Percentiles rank a stretch among this genome's conserved stretches.
phyloP scores from a whole-genome alignment of 495 filamentous ascomycete species.

The Paragyromitra xinjiangensis region DNA sequence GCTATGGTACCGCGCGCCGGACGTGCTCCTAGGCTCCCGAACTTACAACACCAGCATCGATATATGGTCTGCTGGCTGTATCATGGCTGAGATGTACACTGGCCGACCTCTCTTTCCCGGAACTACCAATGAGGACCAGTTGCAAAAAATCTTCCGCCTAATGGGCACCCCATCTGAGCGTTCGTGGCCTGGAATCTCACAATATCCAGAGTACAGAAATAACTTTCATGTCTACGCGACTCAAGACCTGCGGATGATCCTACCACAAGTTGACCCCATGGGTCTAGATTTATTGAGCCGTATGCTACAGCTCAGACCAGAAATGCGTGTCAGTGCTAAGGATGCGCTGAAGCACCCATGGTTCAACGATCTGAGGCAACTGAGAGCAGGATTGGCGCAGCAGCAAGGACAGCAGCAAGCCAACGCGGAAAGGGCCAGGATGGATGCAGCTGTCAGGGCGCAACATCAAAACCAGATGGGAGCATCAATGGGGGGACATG shows the following conservation, averaged over 20 bases:
- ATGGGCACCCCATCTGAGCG: slow-evolving; percentile 95
- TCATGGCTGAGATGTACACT: slow-evolving; percentile 99
- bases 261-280: slow-evolving; percentile 86
- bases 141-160: slow-evolving; percentile 93
- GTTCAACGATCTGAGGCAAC: slow-evolving; percentile 67
- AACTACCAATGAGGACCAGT: slow-evolving; percentile 95
- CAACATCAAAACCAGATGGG: slow-evolving; percentile 61
- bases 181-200: slow-evolving; percentile 88
- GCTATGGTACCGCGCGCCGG: slow-evolving; percentile 93
- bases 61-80: slow-evolving; percentile 96
- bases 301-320: slow-evolving; percentile 93
- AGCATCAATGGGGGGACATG: slow-evolving; percentile 46
- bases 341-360: slow-evolving; percentile 88
- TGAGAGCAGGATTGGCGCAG: slow-evolving; percentile 51
- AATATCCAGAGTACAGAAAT: slow-evolving; percentile 92
- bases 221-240: slow-evolving; percentile 96
- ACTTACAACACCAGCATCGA: slow-evolving; percentile 98
- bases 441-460: slow-evolving; percentile 65
- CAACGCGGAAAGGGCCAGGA: slow-evolving; percentile 48
- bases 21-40: slow-evolving; percentile 86
- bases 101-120: slow-evolving; percentile 92
- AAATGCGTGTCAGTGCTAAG: slow-evolving; percentile 85
- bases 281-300: slow-evolving; percentile 85
- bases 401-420: slow-evolving; percentile 53
- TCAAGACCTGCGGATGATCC: slow-evolving; percentile 81